Conservation (phyloP, 495 filamentous ascomycete genomes). For the Penicillium parvum region DNA sequence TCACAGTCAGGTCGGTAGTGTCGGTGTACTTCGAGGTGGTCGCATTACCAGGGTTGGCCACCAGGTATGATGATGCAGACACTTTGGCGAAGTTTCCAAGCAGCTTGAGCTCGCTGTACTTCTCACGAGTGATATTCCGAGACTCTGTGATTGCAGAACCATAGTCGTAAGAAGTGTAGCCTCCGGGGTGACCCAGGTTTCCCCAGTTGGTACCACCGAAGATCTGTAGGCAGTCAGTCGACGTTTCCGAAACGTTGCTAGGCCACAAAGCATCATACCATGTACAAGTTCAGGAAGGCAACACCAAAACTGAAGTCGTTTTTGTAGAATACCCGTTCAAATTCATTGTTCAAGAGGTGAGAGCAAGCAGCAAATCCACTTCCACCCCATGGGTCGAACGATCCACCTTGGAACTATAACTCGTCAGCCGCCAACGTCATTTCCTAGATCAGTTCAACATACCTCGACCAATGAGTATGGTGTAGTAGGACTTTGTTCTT, state of each 20-base stretch:
- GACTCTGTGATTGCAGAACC: slow-evolving; percentile 65
- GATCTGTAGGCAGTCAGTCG: slow-evolving; percentile 35
- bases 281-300: slow-evolving; percentile 62
- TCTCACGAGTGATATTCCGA: slow-evolving; percentile 61
- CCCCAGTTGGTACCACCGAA: slow-evolving; percentile 85
- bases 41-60: slow-evolving; percentile 44
- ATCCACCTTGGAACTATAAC: slow-evolving; percentile 64
- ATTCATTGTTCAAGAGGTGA: slow-evolving; percentile 60
- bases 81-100: slow-evolving; percentile 67
- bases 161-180: slow-evolving; percentile 75
- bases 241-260: not conserved
- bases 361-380: slow-evolving; percentile 61
- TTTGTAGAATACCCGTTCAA: slow-evolving; percentile 77
- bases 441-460: slow-evolving; percentile 8
- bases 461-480: slow-evolving; percentile 65
- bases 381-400: slow-evolving; percentile 74
- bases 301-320: slow-evolving; percentile 64
- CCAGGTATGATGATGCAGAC: slow-evolving; percentile 61
- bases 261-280: slow-evolving; percentile 41
- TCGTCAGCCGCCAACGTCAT: slow-evolving; percentile 6
- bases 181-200: slow-evolving; percentile 67
- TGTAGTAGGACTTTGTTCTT: slow-evolving; percentile 57
- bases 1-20: slow-evolving; percentile 51
- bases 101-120: slow-evolving; percentile 75
- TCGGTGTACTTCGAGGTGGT: slow-evolving; percentile 48